phyloP scores from a whole-genome alignment of 2,329 filamentous ascomycete species.

The Beauveria caledonica region DNA sequence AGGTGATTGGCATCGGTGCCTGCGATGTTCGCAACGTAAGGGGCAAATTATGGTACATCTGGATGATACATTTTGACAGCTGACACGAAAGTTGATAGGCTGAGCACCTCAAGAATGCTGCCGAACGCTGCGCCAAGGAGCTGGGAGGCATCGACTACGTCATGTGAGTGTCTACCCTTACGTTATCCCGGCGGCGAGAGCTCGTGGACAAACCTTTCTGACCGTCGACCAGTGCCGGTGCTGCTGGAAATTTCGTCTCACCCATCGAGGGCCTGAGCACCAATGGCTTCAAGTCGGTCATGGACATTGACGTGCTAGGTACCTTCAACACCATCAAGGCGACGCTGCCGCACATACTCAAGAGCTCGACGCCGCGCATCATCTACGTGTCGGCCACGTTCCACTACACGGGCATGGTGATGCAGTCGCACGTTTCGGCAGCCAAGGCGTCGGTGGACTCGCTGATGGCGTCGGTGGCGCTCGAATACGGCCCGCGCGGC shows the following conservation, averaged over 20 bases:
- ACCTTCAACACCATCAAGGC: constrained; percentile 95
- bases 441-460: constrained; percentile 90
- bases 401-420: constrained; percentile 77
- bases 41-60: too few relatives aligned
- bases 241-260: constrained; percentile 90
- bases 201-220: background rate
- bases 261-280: constrained; percentile 72
- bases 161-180: constrained; percentile 50
- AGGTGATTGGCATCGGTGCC: constrained; percentile 78
- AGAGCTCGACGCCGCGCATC: constrained; percentile 72
- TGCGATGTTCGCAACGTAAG: constrained; percentile 66
- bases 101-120: constrained; percentile 62
- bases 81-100: constrained; percentile 27
- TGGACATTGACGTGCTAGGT: constrained; percentile 91
- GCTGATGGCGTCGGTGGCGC: constrained; percentile 66
- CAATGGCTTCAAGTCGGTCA: constrained; percentile 91
- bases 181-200: too few relatives aligned
- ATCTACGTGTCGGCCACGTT: constrained; percentile 86
- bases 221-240: constrained; percentile 60
- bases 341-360: constrained; percentile 70
- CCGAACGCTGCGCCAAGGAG: constrained; percentile 70
- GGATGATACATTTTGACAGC: background rate
- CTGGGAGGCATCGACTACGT: constrained; percentile 86
- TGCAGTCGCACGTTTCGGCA: constrained; percentile 84
- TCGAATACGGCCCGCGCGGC: constrained; percentile 85